phyloP scores from a whole-genome alignment of 1,284 basidiomycete genomes.

The Bjerkandera adusta region DNA sequence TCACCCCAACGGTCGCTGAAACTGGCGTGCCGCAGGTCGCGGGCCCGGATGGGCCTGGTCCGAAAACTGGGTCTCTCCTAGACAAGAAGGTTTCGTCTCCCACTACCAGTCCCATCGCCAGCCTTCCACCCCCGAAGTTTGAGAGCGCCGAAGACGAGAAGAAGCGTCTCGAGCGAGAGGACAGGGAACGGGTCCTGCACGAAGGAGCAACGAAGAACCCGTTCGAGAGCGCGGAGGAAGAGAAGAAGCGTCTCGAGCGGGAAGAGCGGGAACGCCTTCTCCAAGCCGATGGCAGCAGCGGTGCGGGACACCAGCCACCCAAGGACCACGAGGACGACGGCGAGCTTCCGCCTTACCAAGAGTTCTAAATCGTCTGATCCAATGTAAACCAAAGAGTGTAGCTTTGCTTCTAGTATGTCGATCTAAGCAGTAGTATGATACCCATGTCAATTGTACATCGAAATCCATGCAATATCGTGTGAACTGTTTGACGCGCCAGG shows the following conservation, averaged over 20 bases:
- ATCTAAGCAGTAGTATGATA: too few relatives aligned
- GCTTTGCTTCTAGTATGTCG: too few relatives aligned
- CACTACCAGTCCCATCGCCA: conserved; percentile 18
- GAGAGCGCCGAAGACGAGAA: conserved; percentile 57
- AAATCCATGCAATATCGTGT: too few relatives aligned
- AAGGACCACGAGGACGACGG: conserved; percentile 34
- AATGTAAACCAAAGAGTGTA: too few relatives aligned
- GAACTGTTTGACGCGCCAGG: too few relatives aligned
- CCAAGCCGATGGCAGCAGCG: conserved; percentile 22
- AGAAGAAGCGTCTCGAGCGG: conserved; percentile 38
- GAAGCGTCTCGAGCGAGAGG: conserved; percentile 40
- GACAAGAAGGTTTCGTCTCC: conserved; percentile 43
- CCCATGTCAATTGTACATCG: too few relatives aligned
- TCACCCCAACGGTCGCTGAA: conserved; percentile 59
- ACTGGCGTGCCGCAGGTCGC: conserved; percentile 58
- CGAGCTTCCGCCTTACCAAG: conserved; percentile 68
- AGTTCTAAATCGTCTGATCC: conserved; percentile 35
- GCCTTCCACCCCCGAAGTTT: conserved; percentile 16
- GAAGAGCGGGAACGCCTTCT: conserved; percentile 37
- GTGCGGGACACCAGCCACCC: conserved; percentile 10
- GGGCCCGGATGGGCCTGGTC: conserved; percentile 59
- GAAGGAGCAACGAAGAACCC: conserved; percentile 15
- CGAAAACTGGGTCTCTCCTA: conserved; percentile 58
- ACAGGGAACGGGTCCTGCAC: conserved; percentile 36
- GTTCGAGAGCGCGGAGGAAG: conserved; percentile 39